Evolutionary conservation across 2,329 filamentous ascomycete genomes (phyloP).

Genomic region (Cytospora piceicola): DNA sequence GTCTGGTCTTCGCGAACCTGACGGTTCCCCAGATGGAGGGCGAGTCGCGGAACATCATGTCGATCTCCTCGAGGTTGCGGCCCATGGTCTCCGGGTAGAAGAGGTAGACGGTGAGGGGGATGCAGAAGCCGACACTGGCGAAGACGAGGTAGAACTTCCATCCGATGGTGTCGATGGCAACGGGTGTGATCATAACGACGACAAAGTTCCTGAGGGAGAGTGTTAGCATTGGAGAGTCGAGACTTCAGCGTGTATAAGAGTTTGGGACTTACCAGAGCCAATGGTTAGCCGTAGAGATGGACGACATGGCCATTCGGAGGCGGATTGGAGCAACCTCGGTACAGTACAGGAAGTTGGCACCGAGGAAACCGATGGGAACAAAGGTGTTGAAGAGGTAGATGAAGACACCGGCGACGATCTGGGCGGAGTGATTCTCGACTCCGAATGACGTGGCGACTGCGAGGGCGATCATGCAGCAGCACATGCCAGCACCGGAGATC

Average conservation of each 20-base stretch:
- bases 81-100: conserved; percentile 56
- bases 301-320: conserved; percentile 57
- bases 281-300: conserved; percentile 58
- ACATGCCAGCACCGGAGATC: conserved; percentile 56
- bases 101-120: conserved; percentile 50
- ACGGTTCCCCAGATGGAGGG: conserved; percentile 44
- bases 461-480: conserved; percentile 57
- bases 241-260: not conserved
- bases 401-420: conserved; percentile 58
- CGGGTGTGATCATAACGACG: conserved; percentile 49
- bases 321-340: conserved; percentile 59
- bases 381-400: conserved; percentile 65
- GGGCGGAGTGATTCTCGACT: conserved; percentile 48
- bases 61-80: conserved; percentile 51
- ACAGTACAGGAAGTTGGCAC: conserved; percentile 64
- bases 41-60: conserved; percentile 48
- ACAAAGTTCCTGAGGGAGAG: conserved; percentile 44
- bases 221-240: conserved; percentile 5
- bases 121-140: conserved; percentile 49
- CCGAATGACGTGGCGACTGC: conserved; percentile 56
- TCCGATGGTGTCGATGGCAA: conserved; percentile 54
- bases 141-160: conserved; percentile 58
- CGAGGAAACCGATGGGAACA: conserved; percentile 62
- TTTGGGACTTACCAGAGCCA: conserved; percentile 49
- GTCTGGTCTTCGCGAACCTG: conserved; percentile 42